Evolutionary conservation across 805 yeast species (phyloP).

Genomic region (Metschnikowia lunata): DNA sequence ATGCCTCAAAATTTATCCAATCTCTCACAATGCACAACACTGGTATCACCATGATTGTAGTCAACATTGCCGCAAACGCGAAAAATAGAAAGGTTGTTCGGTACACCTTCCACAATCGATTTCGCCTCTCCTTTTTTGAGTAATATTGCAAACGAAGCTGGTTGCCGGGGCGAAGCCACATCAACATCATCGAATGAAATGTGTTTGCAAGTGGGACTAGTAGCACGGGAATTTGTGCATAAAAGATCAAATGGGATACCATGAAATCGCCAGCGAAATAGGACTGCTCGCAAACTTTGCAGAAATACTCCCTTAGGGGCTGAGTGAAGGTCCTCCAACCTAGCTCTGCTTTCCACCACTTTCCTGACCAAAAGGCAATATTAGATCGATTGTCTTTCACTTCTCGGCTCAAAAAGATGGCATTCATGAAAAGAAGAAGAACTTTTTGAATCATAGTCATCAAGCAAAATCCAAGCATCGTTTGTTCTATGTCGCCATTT

Average conservation of each 20-base stretch:
- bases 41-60: slow-evolving; percentile 5
- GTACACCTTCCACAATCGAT: slow-evolving; percentile 2
- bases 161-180: slow-evolving; percentile 61
- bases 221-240: slow-evolving; percentile 56
- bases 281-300: slow-evolving; percentile 64
- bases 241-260: slow-evolving; percentile 54
- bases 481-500: slow-evolving; percentile 56
- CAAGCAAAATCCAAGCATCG: slow-evolving; percentile 59
- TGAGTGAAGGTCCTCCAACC: slow-evolving; percentile 61
- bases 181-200: slow-evolving; percentile 61
- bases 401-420: slow-evolving; percentile 57
- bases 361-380: slow-evolving; percentile 63
- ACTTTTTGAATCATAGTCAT: slow-evolving; percentile 52
- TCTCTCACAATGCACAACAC: slow-evolving; percentile 5
- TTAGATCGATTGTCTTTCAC: slow-evolving; percentile 55
- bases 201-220: slow-evolving; percentile 60
- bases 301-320: slow-evolving; percentile 59
- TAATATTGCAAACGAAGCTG: slow-evolving; percentile 47
- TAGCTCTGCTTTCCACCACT: slow-evolving; percentile 58
- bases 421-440: slow-evolving; percentile 49
- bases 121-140: slow-evolving; percentile 36
- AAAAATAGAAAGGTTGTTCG: slow-evolving; percentile 4
- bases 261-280: slow-evolving; percentile 62
- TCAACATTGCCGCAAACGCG: slow-evolving; percentile 2
- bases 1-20: slow-evolving; percentile 8